phyloP scores from a whole-genome alignment of 2,329 filamentous ascomycete species.

The Akanthomyces uredinophilus region DNA sequence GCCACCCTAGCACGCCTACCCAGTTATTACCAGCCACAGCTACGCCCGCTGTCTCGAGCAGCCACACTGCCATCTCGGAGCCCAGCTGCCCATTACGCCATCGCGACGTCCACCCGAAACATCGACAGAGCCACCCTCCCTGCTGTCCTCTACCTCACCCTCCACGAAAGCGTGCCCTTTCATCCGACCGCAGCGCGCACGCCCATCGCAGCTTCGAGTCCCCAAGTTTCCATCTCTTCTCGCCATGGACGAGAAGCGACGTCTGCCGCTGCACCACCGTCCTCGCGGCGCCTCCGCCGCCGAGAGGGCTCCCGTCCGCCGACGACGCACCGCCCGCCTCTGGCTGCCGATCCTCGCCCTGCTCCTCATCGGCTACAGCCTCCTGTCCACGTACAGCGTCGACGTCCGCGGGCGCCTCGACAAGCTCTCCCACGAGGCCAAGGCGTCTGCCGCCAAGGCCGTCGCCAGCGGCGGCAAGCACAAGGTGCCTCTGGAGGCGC shows the following conservation, averaged over 20 bases:
- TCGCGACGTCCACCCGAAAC: no score
- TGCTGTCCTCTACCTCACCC: no score
- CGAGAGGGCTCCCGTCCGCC: constrained; percentile 13
- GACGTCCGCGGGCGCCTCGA: constrained; percentile 3
- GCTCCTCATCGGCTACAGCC: constrained; percentile 21
- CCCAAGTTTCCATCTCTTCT: background rate
- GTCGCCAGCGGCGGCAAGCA: constrained; percentile 13
- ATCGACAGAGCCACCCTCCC: no score
- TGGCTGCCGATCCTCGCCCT: constrained; percentile 21
- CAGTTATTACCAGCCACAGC: no score
- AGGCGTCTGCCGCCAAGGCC: constrained; percentile 4
- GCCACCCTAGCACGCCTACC: no score
- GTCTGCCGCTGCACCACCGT: constrained; percentile 15
- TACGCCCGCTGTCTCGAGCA: no score
- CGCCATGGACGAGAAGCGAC: constrained; percentile 29
- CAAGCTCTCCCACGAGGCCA: constrained; percentile 1
- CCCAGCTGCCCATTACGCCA: no score
- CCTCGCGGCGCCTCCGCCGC: constrained; percentile 16
- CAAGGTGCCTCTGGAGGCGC: constrained; percentile 77
- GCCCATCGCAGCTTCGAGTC: background rate
- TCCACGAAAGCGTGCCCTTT: no score
- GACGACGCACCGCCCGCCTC: constrained; percentile 21
- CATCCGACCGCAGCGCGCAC: background rate
- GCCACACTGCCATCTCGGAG: no score
- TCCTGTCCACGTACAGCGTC: constrained; percentile 11